phyloP scores from a whole-genome alignment of 2,329 filamentous ascomycete genomes.

The Fusarium ramigenum region DNA sequence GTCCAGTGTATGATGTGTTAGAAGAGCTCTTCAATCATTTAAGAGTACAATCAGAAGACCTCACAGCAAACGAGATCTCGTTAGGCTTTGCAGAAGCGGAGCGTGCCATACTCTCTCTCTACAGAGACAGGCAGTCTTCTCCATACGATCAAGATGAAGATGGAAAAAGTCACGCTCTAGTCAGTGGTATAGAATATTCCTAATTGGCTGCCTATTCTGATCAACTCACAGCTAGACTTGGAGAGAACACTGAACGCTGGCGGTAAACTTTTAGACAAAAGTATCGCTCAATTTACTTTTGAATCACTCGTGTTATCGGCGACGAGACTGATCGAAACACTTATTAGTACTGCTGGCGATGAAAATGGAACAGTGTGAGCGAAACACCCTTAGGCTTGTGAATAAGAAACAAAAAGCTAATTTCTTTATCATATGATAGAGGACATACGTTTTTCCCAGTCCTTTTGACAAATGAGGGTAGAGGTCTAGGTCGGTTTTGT shows the following conservation, averaged over 20 bases:
- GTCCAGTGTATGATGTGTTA: not conserved
- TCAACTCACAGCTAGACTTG: accelerated
- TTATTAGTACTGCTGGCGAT: not conserved
- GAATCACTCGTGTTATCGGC: accelerated
- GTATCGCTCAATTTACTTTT: accelerated
- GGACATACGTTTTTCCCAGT: too few relatives aligned
- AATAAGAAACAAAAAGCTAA: not conserved
- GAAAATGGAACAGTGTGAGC: not conserved
- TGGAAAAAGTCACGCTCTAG: not conserved
- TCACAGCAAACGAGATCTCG: accelerated
- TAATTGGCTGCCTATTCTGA: not conserved
- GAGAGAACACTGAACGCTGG: accelerated
- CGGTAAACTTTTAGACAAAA: too few relatives aligned
- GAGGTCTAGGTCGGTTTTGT: not conserved
- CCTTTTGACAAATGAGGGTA: accelerated
- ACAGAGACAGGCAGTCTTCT: not conserved
- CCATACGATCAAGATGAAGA: accelerated
- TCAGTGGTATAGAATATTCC: not conserved
- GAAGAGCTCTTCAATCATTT: accelerated
- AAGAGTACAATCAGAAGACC: accelerated
- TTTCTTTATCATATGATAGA: not conserved
- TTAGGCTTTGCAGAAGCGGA: accelerated
- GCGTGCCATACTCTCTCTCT: not conserved
- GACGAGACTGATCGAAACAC: accelerated
- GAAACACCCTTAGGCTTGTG: accelerated